Conservation (phyloP, 257 asterid species). For the Solanum chilense region DNA sequence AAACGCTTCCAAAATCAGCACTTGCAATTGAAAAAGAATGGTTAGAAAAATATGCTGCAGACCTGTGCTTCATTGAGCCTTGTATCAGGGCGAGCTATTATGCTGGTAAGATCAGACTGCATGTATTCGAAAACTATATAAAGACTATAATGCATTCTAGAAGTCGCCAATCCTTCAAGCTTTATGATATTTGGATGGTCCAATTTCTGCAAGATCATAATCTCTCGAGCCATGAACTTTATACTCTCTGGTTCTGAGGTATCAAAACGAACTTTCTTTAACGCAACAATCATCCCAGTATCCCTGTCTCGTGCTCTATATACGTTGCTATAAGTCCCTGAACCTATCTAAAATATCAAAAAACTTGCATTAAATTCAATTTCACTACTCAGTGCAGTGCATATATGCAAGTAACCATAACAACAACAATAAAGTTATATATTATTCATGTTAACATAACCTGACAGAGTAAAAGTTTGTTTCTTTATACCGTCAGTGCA, state of each 20-base stretch:
- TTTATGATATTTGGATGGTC: slow-evolving; percentile 76
- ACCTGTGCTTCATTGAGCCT: slow-evolving; percentile 79
- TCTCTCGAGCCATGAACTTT: slow-evolving; percentile 87
- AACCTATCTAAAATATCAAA: slow-evolving; percentile 39
- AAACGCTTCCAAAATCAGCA: not conserved
- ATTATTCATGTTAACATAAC: not conserved
- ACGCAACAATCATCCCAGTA: slow-evolving; percentile 56
- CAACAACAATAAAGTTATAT: not conserved
- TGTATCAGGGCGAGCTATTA: slow-evolving; percentile 43
- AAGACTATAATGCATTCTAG: slow-evolving; percentile 85
- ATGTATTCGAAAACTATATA: slow-evolving; percentile 66
- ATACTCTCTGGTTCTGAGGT: slow-evolving; percentile 80
- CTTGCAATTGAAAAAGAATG: not conserved
- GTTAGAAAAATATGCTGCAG: not conserved
- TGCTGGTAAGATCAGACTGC: slow-evolving; percentile 52
- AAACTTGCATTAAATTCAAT: not conserved
- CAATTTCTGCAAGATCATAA: slow-evolving; percentile 42
- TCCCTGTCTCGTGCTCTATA: slow-evolving; percentile 66
- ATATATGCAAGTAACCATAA: not conserved
- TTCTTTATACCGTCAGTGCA: not conserved
- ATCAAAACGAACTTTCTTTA: slow-evolving; percentile 77
- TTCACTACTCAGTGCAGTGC: not conserved
- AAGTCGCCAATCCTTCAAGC: slow-evolving; percentile 81
- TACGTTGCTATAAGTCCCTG: slow-evolving; percentile 79
- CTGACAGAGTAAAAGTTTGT: not conserved